Evolutionary conservation across 163 green algal species (phyloP), one percentile per base, ranked within the genome.

Genomic region (Coccomyxa subellipsoidea): DNA sequence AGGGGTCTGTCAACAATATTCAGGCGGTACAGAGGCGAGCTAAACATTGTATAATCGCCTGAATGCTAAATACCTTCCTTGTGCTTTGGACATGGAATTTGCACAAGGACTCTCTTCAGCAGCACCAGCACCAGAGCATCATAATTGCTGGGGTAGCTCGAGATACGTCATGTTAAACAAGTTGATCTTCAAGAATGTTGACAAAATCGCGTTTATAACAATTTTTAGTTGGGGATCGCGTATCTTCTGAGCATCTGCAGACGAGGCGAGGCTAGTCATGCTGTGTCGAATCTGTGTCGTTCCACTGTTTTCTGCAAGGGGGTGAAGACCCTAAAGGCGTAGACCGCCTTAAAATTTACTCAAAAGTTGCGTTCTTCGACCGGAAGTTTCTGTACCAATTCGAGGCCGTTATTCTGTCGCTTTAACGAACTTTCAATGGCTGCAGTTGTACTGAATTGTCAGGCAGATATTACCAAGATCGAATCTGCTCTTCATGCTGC

Each of bases 1-100:
- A 84, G 72, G 38, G 80, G 80, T 47, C 80, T 78, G 40, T 84
- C 80, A 21, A 84, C 53, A 38, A 82, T 73, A 75, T 75, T 81
- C 18, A 76, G 47, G 0, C 54, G 54, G 29, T 29, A 66, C 39
- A 66, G 18, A 18, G 18, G 32, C 32, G 70, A 31, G 25, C 70
- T 77, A 34, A 77, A 77, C 70, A 77, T 77, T 34, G 8, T 73
- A 4, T 36, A 23, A 36, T 73, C n/a, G 66, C 32, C 66, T 73
- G 18, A 34, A 73, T 23, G 2, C 66, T n/a, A 36, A 4, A 66
- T 18, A 66, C 18, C 47, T 66, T 66, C 12, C 12, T 18, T 66
- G 47, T 29, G 47, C 0, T 34, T 35, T 32, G n/a, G 8, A 34
- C 66, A 73, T 36, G 29, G 27, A 7, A 66, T 66, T 12, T 29